Evolutionary conservation across 2,329 filamentous ascomycete genomes (phyloP), one percentile per base, ranked within the genome.

Genomic region (Monosporascus sp.): DNA sequence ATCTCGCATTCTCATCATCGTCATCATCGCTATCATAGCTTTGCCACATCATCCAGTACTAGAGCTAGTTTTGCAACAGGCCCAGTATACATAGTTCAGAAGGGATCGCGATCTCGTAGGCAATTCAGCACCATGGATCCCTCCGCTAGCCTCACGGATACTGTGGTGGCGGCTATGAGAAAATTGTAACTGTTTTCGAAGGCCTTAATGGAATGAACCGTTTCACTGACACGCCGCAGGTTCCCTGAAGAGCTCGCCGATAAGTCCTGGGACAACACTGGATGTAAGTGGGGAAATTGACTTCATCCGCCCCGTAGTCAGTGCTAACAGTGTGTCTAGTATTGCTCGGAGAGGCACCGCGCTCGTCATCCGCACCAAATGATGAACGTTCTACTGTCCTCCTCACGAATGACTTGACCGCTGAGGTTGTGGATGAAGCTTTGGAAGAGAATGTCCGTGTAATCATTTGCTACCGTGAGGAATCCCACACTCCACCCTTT

Each of bases 221-320:
- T 25, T 36, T 38, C 37, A 49, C 22, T 54, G 20, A 58, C 27
- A 24, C 11, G 6, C 3, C 44, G 7, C 49, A 94, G 91, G 55
- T 99, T 96, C 68, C 94, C 94, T 0, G 90, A 95, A 67, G 84
- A 85, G 55, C 78, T 97, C 43, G 94, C 94, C 9, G 94, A 97
- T 67, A 87, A 86, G 62, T 85, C 88, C 60, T 99, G 92, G 81
- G 94, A 99, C 70, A 99, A 99, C 67, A 96, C 95, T n/a, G 94
- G 94, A 52, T 60, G 67, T 68, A 55, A 57, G 63, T 45, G 70
- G 82, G 83, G 68, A 37, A 9, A 3, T 44, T 20, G 20, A 31
- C 3, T 22, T 47, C 18, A 50, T 25, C 27, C 41, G 37, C 25
- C 36, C 1, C 5, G 7, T 1, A 11, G 18, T 24, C 35, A 22